Percentiles rank a stretch among this genome's conserved stretches.
These are phyloP conservation scores for Maudiozyma pseudohumilis DNA, from an alignment of 805 yeast species.

Conservation along the genomic window DNA sequence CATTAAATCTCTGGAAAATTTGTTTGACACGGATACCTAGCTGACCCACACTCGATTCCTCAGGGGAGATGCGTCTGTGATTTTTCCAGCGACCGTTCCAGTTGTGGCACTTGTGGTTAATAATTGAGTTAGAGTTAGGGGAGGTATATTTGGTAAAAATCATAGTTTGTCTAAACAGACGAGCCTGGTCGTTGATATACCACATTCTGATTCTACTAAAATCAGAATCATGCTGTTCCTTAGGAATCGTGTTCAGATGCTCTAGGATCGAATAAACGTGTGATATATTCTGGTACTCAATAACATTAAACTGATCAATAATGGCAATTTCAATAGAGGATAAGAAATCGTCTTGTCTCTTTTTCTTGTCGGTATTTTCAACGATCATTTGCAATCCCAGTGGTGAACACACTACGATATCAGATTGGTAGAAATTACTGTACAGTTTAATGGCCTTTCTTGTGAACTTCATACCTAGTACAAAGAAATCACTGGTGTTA, in stretches of 20 bases:
- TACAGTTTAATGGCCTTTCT: conserved; percentile 78
- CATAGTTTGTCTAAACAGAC: conserved; percentile 64
- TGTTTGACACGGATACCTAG: conserved; percentile 61
- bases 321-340: conserved; percentile 79
- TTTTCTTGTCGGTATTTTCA: conserved; percentile 48
- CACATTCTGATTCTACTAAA: conserved; percentile 87
- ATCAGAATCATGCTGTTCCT: conserved; percentile 72
- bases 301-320: conserved; percentile 74
- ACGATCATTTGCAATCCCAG: conserved; percentile 74
- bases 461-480: conserved; percentile 83
- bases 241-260: conserved; percentile 68
- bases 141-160: conserved; percentile 67
- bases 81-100: conserved; percentile 52
- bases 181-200: conserved; percentile 77
- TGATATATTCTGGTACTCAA: conserved; percentile 89
- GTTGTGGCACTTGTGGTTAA: conserved; percentile 41
- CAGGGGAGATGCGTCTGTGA: conserved; percentile 36
- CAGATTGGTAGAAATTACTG: conserved; percentile 75
- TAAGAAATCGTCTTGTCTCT: conserved; percentile 68
- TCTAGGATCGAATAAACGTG: conserved; percentile 65
- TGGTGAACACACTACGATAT: conserved; percentile 84
- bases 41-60: conserved; percentile 47
- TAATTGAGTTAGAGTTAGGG: conserved; percentile 67
- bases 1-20: conserved; percentile 61
- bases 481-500: conserved; percentile 83